Percentiles rank a stretch among this genome's conserved stretches.
phyloP scores from a whole-genome alignment of 106 monocot genomes.

The Allium sativum region DNA sequence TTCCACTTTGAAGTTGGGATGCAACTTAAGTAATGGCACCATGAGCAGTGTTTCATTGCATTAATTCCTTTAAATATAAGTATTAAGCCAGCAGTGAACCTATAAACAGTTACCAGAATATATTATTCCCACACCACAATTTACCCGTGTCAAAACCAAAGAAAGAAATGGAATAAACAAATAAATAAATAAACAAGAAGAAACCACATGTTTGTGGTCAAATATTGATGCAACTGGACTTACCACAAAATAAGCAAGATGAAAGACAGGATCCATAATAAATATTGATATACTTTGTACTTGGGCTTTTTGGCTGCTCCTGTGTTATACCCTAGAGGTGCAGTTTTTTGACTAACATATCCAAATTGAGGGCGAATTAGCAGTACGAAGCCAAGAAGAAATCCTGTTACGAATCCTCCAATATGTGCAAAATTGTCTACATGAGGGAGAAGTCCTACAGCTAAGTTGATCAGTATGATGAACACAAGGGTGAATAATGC shows the following conservation, averaged over 20 bases:
- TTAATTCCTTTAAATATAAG: constrained; percentile 13
- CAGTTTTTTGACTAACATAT: constrained; percentile 31
- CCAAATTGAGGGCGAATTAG: constrained; percentile 61
- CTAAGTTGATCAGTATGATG: constrained; percentile 75
- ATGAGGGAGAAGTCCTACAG: constrained; percentile 72
- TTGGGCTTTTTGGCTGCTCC: constrained; percentile 23
- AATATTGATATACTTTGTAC: constrained; percentile 47
- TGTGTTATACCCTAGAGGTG: constrained; percentile 23
- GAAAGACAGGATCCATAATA: constrained; percentile 19
- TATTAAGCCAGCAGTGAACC: constrained; percentile 10
- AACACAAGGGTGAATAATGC: constrained; percentile 62
- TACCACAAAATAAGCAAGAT: background rate
- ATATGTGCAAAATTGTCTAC: constrained; percentile 81
- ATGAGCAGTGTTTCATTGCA: constrained; percentile 13
- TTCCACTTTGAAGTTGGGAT: constrained; percentile 20
- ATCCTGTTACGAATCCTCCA: constrained; percentile 63
- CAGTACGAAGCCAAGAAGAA: constrained; percentile 62
- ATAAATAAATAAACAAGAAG: background rate
- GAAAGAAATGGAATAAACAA: background rate
- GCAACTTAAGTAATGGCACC: constrained; percentile 26
- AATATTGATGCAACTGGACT: background rate
- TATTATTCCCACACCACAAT: too few relatives aligned
- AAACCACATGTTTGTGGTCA: background rate
- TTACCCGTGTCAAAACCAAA: background rate
- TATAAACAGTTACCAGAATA: background rate